These are phyloP conservation scores for Lyophyllum atratum DNA, from an alignment of 768 basidiomycete genomes.

Conservation along the genomic window DNA sequence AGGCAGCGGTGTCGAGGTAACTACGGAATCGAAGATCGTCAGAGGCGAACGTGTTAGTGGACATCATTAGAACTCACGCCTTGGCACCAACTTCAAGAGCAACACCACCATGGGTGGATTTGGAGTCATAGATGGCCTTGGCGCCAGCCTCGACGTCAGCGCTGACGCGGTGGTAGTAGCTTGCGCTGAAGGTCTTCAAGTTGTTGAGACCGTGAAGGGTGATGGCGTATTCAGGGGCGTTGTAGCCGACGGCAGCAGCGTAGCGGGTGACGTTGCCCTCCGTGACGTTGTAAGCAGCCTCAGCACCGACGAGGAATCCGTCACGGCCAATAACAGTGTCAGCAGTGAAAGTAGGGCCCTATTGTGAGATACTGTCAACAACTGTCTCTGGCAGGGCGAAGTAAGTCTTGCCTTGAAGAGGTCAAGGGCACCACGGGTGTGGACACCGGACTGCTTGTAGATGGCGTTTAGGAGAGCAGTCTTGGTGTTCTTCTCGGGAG, in stretches of 20 bases:
- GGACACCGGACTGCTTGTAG: constrained; percentile 96
- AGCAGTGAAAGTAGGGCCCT: constrained; percentile 98
- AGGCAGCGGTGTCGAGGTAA: constrained; percentile 85
- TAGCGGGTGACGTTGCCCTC: constrained; percentile 92
- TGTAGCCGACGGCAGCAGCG: constrained; percentile 90
- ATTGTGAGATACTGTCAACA: too few relatives aligned
- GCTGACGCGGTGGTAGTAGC: constrained; percentile 97
- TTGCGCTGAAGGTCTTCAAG: constrained; percentile 89
- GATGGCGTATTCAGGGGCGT: constrained; percentile 93
- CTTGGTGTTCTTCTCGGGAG: constrained; percentile 87
- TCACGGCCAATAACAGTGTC: constrained; percentile 96
- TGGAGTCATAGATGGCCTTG: constrained; percentile 95
- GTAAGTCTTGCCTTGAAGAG: constrained; percentile 78
- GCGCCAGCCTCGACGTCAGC: constrained; percentile 92
- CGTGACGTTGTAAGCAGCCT: constrained; percentile 95
- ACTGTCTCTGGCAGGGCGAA: constrained; percentile 2
- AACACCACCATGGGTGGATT: constrained; percentile 84
- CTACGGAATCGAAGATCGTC: constrained; percentile 32
- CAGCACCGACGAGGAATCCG: constrained; percentile 95
- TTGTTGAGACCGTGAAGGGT: constrained; percentile 95
- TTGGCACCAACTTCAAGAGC: constrained; percentile 95
- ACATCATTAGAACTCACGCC: constrained; percentile 56
- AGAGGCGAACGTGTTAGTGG: background rate
- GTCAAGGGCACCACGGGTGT: constrained; percentile 89
- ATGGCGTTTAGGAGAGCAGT: constrained; percentile 77